Conservation (phyloP, 148 eudicot genomes). For the Limonium bicolor region DNA sequence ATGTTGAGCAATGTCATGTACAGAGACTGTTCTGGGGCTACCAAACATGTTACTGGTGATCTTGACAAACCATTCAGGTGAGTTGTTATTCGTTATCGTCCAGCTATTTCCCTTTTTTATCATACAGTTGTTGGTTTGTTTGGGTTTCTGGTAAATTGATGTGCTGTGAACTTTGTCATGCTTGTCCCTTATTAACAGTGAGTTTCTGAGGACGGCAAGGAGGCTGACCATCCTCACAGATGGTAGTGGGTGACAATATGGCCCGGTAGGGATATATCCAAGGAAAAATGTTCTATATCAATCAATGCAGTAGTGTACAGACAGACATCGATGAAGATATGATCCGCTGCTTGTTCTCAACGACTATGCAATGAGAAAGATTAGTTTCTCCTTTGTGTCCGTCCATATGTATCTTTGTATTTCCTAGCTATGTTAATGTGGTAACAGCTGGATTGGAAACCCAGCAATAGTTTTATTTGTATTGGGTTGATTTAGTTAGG, state of each 20-base stretch:
- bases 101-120: background rate
- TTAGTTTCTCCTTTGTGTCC: no score
- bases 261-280: background rate
- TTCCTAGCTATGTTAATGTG: no score
- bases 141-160: background rate
- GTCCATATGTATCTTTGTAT: no score
- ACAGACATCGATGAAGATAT: no score
- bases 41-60: no score
- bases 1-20: constrained; percentile 13
- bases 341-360: no score
- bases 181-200: background rate
- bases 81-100: background rate
- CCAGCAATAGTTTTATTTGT: no score
- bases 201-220: constrained; percentile 6
- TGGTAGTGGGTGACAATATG: constrained; percentile 2
- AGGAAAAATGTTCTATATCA: background rate
- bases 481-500: background rate
- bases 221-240: constrained; percentile 2
- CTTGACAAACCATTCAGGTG: constrained; percentile 6
- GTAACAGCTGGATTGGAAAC: no score
- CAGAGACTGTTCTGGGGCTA: no score
- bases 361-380: no score
- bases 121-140: no score
- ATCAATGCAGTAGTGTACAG: no score
- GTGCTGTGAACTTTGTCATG: background rate